Percentiles rank a stretch among this genome's conserved stretches.
phyloP scores from a whole-genome alignment of 345 rosid genomes.

The Aquilaria malaccensis region DNA sequence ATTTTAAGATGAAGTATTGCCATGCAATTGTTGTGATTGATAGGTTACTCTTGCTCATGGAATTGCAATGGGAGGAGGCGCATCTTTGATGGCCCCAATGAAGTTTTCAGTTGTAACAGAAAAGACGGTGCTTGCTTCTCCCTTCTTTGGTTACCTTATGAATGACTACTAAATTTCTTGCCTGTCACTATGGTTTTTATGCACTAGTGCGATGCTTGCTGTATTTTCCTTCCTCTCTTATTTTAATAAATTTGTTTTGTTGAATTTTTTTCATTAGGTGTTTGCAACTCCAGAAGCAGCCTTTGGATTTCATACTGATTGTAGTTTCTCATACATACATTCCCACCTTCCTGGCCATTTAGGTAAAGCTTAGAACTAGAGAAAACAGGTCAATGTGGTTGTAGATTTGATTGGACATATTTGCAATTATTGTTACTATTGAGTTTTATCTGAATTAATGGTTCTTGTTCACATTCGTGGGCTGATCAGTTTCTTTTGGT shows the following conservation, averaged over 20 bases:
- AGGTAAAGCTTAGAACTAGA: constrained; percentile 40
- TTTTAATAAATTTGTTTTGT: neutral
- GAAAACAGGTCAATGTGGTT: neutral
- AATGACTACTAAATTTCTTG: neutral
- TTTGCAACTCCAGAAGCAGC: constrained; percentile 95
- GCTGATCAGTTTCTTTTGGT: neutral
- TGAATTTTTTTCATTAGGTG: constrained; percentile 32
- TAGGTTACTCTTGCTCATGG: constrained; percentile 89
- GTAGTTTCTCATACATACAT: constrained; percentile 79
- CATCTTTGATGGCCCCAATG: constrained; percentile 89
- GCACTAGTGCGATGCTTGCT: neutral
- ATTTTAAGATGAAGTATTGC: neutral
- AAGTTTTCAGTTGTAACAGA: constrained; percentile 90
- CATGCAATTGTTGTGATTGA: constrained; percentile 8
- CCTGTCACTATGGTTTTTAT: neutral
- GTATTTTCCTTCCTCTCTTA: neutral
- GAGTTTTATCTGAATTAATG: constrained; percentile 2
- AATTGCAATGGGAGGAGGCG: constrained; percentile 97
- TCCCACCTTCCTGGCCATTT: constrained; percentile 79
- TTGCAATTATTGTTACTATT: no score
- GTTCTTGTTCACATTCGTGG: no score
- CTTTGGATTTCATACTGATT: constrained; percentile 91
- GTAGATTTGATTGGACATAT: neutral
- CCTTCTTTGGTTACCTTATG: constrained; percentile 8
- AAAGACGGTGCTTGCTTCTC: constrained; percentile 57